Conservation (phyloP, 1,139 yeast species). For the Zhuliangozyma parablackwelliae region DNA sequence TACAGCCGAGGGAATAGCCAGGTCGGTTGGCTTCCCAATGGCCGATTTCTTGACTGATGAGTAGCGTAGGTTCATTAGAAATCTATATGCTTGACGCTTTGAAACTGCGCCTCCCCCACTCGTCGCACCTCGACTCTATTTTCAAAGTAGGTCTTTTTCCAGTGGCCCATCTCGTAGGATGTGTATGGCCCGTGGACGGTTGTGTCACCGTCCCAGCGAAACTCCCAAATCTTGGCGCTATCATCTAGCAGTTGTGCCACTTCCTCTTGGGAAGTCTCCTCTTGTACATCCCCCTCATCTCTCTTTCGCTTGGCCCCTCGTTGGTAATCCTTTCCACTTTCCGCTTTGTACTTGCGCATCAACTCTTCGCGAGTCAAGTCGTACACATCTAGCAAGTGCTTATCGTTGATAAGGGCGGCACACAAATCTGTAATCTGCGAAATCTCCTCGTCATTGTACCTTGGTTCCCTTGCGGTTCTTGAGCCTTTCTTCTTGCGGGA, state of each 20-base stretch:
- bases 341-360: conserved; percentile 45
- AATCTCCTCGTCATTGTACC: neutral
- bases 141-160: conserved; percentile 60
- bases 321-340: conserved; percentile 42
- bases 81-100: conserved; percentile 18
- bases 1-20: conserved; percentile 46
- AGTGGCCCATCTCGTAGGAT: conserved; percentile 50
- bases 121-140: conserved; percentile 41
- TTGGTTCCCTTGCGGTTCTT: too few relatives aligned
- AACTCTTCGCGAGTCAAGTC: conserved; percentile 58
- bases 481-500: conserved; percentile 8
- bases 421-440: conserved; percentile 45
- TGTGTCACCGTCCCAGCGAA: conserved; percentile 52
- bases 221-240: conserved; percentile 49
- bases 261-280: conserved; percentile 9
- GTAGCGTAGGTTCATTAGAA: conserved; percentile 13
- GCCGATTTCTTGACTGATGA: conserved; percentile 41
- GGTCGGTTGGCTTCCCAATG: conserved; percentile 52
- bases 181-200: conserved; percentile 60
- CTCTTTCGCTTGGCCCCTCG: conserved; percentile 13
- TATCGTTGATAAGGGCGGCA: conserved; percentile 38
- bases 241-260: conserved; percentile 4
- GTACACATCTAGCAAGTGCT: conserved; percentile 43
- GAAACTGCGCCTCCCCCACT: conserved; percentile 27
- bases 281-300: conserved; percentile 12